Conservation (phyloP, 1,284 basidiomycete genomes). For the Gomphus bonarii region DNA sequence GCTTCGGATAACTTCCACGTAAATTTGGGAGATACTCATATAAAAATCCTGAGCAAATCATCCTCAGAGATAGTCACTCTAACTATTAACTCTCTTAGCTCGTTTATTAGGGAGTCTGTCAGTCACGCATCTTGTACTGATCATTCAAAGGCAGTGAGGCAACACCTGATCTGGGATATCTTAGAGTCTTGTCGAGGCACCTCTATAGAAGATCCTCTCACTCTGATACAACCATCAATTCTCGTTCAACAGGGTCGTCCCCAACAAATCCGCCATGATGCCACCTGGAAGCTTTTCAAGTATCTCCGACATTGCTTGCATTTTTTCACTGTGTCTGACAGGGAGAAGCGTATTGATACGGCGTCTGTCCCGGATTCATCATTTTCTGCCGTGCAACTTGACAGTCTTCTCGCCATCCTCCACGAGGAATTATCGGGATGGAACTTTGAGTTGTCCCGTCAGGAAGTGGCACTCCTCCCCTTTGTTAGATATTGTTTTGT, state of each 20-base stretch:
- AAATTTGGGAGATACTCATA: neutral
- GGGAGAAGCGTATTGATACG: neutral
- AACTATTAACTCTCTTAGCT: slow-evolving; percentile 8
- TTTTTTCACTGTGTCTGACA: slow-evolving; percentile 11
- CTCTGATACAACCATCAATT: slow-evolving; percentile 70
- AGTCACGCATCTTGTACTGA: neutral
- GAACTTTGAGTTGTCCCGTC: slow-evolving; percentile 9
- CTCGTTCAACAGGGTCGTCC: slow-evolving; percentile 65
- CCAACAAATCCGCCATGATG: slow-evolving; percentile 50
- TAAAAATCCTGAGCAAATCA: slow-evolving; percentile 2
- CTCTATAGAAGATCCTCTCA: slow-evolving; percentile 59
- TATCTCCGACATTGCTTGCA: slow-evolving; percentile 54
- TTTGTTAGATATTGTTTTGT: slow-evolving; percentile 4
- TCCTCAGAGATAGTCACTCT: slow-evolving; percentile 14
- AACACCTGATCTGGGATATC: slow-evolving; percentile 33
- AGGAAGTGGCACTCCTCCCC: slow-evolving; percentile 7
- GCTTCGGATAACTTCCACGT: slow-evolving; percentile 5
- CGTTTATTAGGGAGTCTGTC: slow-evolving; percentile 5
- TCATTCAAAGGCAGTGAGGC: neutral
- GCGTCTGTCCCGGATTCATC: slow-evolving; percentile 7
- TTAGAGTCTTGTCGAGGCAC: slow-evolving; percentile 37
- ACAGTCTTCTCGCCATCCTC: slow-evolving; percentile 4
- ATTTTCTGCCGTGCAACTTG: slow-evolving; percentile 1
- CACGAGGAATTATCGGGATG: slow-evolving; percentile 11
- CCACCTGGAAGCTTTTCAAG: slow-evolving; percentile 59